These are phyloP conservation scores for Mycena amicta DNA, from an alignment of 768 basidiomycete genomes.

Conservation along the genomic window DNA sequence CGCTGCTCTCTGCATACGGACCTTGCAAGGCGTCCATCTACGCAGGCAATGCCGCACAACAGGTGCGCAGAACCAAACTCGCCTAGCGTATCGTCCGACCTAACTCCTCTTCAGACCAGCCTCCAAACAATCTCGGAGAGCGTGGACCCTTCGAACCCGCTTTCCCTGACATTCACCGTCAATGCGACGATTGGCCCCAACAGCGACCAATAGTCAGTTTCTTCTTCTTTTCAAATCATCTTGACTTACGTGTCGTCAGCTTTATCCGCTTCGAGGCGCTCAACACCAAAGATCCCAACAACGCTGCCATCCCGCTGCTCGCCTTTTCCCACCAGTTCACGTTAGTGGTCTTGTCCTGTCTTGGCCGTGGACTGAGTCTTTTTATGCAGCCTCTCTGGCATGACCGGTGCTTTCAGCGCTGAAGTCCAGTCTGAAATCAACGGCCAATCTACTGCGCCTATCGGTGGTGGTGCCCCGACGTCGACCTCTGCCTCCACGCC, in stretches of 20 bases:
- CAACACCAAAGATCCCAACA: conserved; percentile 48
- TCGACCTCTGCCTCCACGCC: conserved; percentile 27
- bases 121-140: conserved; percentile 53
- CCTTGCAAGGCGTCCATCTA: conserved; percentile 57
- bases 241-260: conserved; percentile 43
- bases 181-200: conserved; percentile 56
- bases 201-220: conserved; percentile 51
- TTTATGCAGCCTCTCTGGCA: conserved; percentile 54
- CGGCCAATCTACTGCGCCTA: conserved; percentile 61
- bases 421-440: conserved; percentile 58
- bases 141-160: conserved; percentile 54
- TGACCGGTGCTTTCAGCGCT: conserved; percentile 71
- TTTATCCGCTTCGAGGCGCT: conserved; percentile 79
- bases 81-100: too few species aligned
- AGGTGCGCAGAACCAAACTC: not conserved
- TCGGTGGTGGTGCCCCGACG: conserved; percentile 41
- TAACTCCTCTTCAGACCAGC: conserved; percentile 55
- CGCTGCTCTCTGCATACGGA: conserved; percentile 56
- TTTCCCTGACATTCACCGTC: conserved; percentile 54
- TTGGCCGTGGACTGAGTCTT: not conserved
- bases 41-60: conserved; percentile 31
- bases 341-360: conserved; percentile 43
- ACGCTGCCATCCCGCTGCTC: conserved; percentile 58
- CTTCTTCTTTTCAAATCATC: not conserved
- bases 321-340: conserved; percentile 81